phyloP scores from a whole-genome alignment of 2,329 filamentous ascomycete species.

The Graphium sp. region DNA sequence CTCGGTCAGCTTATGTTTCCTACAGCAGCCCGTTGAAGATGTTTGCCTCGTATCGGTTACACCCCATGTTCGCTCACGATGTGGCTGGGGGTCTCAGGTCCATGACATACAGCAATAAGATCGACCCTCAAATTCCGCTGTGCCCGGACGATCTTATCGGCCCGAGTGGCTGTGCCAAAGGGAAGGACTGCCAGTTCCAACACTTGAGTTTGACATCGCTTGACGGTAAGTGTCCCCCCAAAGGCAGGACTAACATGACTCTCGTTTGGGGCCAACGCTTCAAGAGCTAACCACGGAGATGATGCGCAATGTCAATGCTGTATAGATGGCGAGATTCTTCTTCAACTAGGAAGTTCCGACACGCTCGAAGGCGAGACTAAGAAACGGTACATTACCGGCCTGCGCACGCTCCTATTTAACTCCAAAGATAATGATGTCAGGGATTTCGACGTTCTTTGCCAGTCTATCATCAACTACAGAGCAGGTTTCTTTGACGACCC shows the following conservation, averaged over 20 bases:
- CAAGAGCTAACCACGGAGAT: too few species aligned
- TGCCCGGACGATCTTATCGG: constrained; percentile 64
- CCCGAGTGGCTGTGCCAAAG: constrained; percentile 53
- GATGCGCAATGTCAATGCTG: constrained; percentile 7
- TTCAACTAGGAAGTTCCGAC: constrained; percentile 51
- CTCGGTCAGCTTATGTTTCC: constrained; percentile 22
- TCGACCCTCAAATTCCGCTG: constrained; percentile 56
- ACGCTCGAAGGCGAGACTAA: constrained; percentile 45
- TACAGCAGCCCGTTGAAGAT: constrained; percentile 72
- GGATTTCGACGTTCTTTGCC: constrained; percentile 51
- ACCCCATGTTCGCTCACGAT: constrained; percentile 54
- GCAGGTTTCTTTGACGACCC: constrained; percentile 46
- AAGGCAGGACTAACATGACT: too few species aligned
- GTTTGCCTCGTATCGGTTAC: constrained; percentile 83
- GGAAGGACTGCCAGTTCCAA: constrained; percentile 55
- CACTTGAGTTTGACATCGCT: constrained; percentile 63
- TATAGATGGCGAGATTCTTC: constrained; percentile 55
- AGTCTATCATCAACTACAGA: constrained; percentile 50
- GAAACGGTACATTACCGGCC: constrained; percentile 42
- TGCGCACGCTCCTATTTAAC: constrained; percentile 42
- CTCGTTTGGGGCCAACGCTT: too few species aligned
- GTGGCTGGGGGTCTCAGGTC: constrained; percentile 70
- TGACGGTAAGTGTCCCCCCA: constrained; percentile 52
- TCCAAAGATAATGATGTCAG: constrained; percentile 41
- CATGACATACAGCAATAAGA: constrained; percentile 83